These are phyloP conservation scores for Eucalyptus polyanthemos DNA, from an alignment of 345 rosid genomes.

Conservation along the genomic window DNA sequence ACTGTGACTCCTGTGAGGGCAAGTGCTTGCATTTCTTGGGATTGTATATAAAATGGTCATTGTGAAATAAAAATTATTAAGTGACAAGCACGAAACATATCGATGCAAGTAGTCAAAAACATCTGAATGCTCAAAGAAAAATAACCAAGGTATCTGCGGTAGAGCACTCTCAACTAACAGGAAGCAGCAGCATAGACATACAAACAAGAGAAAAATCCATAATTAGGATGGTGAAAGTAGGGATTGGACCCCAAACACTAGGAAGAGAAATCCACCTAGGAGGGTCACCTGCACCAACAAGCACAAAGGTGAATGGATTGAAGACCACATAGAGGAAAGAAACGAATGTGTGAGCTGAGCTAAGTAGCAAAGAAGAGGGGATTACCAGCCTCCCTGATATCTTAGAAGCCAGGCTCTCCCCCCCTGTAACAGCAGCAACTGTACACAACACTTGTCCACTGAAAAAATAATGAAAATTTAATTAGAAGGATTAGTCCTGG, in stretches of 20 bases:
- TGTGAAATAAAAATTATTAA: too few relatives aligned
- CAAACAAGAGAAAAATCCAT: not conserved
- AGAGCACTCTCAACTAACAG: not conserved
- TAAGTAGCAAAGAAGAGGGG: not conserved
- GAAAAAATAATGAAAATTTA: not conserved
- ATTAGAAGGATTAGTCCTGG: not conserved
- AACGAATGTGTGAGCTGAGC: not conserved
- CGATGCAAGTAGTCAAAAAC: not conserved
- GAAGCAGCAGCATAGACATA: not conserved
- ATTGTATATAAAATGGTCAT: not conserved
- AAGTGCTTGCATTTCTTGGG: not conserved
- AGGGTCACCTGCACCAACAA: not conserved
- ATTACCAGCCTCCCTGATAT: conserved; percentile 9
- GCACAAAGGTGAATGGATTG: not conserved
- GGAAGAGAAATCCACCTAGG: not conserved
- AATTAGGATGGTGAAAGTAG: not conserved
- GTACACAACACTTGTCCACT: conserved; percentile 1
- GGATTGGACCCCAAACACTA: conserved; percentile 2
- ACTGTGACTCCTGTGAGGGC: not conserved
- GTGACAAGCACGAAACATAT: not conserved
- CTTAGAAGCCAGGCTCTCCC: not conserved
- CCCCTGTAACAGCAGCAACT: conserved; percentile 3
- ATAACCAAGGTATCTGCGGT: not conserved
- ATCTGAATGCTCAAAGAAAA: not conserved
- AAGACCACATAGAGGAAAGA: not conserved